phyloP scores from a whole-genome alignment of 176 grass and related monocot species.

The Musa itinerans region DNA sequence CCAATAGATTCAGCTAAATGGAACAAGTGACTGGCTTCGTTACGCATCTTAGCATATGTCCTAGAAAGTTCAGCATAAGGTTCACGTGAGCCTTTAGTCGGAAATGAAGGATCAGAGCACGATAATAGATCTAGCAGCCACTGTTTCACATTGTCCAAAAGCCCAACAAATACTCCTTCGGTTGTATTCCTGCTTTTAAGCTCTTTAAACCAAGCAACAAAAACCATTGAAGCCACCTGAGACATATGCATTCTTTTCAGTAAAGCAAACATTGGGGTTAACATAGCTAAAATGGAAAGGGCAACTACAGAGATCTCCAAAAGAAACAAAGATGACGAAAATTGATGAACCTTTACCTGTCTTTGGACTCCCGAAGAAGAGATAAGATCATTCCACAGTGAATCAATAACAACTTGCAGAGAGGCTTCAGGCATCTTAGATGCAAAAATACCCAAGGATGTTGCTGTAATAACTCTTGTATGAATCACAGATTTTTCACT shows the following conservation, averaged over 20 bases:
- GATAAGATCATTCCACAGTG: slow-evolving; percentile 52
- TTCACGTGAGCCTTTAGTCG: slow-evolving; percentile 73
- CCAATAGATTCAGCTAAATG: slow-evolving; percentile 46
- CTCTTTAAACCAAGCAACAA: slow-evolving; percentile 88
- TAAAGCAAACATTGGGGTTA: neutral
- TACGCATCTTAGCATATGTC: slow-evolving; percentile 80
- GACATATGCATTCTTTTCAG: slow-evolving; percentile 16
- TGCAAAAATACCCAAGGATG: slow-evolving; percentile 80
- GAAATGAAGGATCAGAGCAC: slow-evolving; percentile 83
- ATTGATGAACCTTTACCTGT: slow-evolving; percentile 39
- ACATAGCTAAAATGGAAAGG: neutral
- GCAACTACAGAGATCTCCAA: neutral
- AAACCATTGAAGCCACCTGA: slow-evolving; percentile 83
- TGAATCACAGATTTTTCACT: slow-evolving; percentile 91
- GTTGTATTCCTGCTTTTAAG: slow-evolving; percentile 50
- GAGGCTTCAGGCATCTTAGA: slow-evolving; percentile 67
- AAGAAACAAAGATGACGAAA: neutral
- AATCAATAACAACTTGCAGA: slow-evolving; percentile 65
- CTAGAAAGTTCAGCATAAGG: slow-evolving; percentile 91
- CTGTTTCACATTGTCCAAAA: slow-evolving; percentile 62
- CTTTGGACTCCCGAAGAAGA: slow-evolving; percentile 89
- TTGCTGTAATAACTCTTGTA: slow-evolving; percentile 80
- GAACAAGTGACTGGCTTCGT: slow-evolving; percentile 61
- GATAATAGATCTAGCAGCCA: slow-evolving; percentile 68
- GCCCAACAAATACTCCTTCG: slow-evolving; percentile 36